Percentiles rank a stretch among this genome's conserved stretches.
These are phyloP conservation scores for Tephrocybe sp. DNA, from an alignment of 768 basidiomycete species.

Conservation along the genomic window DNA sequence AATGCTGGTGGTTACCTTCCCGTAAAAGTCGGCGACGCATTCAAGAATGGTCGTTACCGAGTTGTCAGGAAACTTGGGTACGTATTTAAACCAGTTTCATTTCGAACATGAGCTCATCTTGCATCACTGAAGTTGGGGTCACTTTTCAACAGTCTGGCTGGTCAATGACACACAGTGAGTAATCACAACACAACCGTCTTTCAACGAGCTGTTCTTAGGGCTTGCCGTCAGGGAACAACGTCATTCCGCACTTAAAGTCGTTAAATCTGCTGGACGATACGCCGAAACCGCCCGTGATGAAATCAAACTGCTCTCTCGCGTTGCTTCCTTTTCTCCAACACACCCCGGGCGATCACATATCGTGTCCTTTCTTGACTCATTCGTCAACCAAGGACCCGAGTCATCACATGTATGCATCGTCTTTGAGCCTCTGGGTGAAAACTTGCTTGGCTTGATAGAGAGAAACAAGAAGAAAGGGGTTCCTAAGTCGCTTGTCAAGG, in stretches of 20 bases:
- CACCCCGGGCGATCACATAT: constrained; percentile 82
- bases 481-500: constrained; percentile 77
- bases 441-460: constrained; percentile 71
- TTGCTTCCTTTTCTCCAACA: constrained; percentile 64
- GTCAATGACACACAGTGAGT: constrained; percentile 75
- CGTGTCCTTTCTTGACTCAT: constrained; percentile 90
- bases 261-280: constrained; percentile 93
- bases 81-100: constrained; percentile 17
- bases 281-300: constrained; percentile 97
- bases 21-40: constrained; percentile 78
- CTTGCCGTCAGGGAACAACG: constrained; percentile 49
- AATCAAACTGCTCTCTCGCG: constrained; percentile 85
- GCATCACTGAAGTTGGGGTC: constrained; percentile 70
- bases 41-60: constrained; percentile 82
- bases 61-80: constrained; percentile 91
- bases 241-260: constrained; percentile 92
- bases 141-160: constrained; percentile 95
- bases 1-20: constrained; percentile 81
- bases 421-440: constrained; percentile 84
- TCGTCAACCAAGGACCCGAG: constrained; percentile 73
- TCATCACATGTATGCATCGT: constrained; percentile 86
- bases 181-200: constrained; percentile 11
- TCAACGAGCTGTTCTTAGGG: constrained; percentile 5
- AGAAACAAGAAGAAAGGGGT: constrained; percentile 84
- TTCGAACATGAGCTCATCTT: constrained; percentile 24